Percentiles rank a stretch among this genome's conserved stretches.
Conservation (phyloP, 1,284 basidiomycete genomes). For the Vanrija humicola region DNA sequence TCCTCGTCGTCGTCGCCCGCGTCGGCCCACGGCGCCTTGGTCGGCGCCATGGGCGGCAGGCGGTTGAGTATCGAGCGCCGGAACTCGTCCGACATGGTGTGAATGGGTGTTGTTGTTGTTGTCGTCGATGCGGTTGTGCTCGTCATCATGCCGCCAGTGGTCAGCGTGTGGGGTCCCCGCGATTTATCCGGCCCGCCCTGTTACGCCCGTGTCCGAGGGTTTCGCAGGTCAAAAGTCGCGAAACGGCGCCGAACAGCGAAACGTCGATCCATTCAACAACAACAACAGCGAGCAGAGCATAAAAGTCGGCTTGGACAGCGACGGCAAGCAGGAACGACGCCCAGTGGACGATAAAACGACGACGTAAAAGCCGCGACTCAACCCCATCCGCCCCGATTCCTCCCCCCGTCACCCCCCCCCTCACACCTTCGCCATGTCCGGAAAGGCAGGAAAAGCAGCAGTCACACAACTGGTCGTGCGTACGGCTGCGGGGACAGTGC, state of each 20-base stretch:
- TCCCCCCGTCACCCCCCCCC: background rate
- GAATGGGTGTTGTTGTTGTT: background rate
- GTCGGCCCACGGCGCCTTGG: slow-evolving; percentile 43
- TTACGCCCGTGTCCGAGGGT: background rate
- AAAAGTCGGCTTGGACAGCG: background rate
- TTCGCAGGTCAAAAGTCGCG: slow-evolving; percentile 2
- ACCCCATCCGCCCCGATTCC: background rate
- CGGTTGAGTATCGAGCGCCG: slow-evolving; percentile 42
- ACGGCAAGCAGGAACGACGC: background rate
- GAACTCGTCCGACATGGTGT: slow-evolving; percentile 45
- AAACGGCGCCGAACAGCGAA: too few relatives aligned
- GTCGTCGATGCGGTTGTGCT: background rate
- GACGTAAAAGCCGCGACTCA: background rate
- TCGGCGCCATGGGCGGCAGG: slow-evolving; percentile 39
- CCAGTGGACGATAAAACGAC: background rate
- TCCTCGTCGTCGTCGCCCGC: slow-evolving; percentile 46
- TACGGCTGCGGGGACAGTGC: too few relatives aligned
- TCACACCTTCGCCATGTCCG: slow-evolving; percentile 10
- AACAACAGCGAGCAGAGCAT: background rate
- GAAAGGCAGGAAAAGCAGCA: slow-evolving; percentile 13
- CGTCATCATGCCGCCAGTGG: too few relatives aligned
- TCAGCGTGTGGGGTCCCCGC: too few relatives aligned
- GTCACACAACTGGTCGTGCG: slow-evolving; percentile 14
- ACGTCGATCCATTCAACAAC: background rate
- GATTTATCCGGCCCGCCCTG: background rate